phyloP scores from a whole-genome alignment of 495 filamentous ascomycete species.

The Rostrohypoxylon terebratum region DNA sequence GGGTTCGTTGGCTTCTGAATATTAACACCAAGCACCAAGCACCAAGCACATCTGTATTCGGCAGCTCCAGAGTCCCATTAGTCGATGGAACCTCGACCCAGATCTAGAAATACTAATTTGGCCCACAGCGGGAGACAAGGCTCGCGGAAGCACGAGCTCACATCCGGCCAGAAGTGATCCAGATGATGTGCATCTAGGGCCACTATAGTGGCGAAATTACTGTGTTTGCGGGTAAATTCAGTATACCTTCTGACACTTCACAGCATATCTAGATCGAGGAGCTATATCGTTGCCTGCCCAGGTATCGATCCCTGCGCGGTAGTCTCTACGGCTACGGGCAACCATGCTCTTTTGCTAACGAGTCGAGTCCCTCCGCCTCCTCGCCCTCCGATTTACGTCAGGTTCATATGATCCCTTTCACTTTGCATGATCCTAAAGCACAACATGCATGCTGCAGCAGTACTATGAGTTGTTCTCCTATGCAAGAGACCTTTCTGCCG shows the following conservation, averaged over 20 bases:
- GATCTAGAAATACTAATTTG: constrained; percentile 49
- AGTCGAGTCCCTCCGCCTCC: constrained; percentile 28
- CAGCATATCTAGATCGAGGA: constrained; percentile 43
- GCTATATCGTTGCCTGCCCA: constrained; percentile 23
- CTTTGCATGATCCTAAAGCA: constrained; percentile 41
- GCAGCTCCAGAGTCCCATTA: constrained; percentile 49
- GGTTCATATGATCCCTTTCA: constrained; percentile 37
- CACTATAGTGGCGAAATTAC: constrained; percentile 48
- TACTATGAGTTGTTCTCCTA: constrained; percentile 45
- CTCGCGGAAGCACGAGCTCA: constrained; percentile 48
- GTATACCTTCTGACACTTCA: constrained; percentile 38
- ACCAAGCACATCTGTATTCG: constrained; percentile 38
- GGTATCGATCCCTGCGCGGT: constrained; percentile 20
- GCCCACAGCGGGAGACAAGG: constrained; percentile 49
- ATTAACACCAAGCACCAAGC: constrained; percentile 8
- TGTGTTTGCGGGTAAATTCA: constrained; percentile 48
- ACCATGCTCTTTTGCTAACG: constrained; percentile 32
- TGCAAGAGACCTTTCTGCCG: constrained; percentile 44
- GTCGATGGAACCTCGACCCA: constrained; percentile 47
- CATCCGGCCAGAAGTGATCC: constrained; percentile 47
- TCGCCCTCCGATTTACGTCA: constrained; percentile 39
- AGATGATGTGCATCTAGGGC: constrained; percentile 49
- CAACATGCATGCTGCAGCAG: constrained; percentile 45
- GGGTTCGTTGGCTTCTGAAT: constrained; percentile 18
- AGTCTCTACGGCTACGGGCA: constrained; percentile 25